Evolutionary conservation across 75 land plant species (phyloP).

Genomic region (Ceratopteris richardii): DNA sequence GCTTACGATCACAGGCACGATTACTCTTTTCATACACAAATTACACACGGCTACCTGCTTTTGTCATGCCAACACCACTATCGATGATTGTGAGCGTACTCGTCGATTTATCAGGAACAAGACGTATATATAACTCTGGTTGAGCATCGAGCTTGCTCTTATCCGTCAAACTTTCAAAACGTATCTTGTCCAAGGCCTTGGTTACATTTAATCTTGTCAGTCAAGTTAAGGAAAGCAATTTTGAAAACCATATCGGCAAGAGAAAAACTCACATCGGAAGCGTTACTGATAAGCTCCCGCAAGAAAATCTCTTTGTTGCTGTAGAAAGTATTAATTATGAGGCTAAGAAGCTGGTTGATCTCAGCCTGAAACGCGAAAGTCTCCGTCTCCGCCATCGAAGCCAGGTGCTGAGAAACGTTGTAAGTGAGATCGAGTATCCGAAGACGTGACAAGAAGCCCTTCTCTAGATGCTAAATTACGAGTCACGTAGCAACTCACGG

Average conservation of each 20-base stretch:
- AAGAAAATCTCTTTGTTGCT: slow-evolving; percentile 34
- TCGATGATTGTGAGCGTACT: slow-evolving; percentile 57
- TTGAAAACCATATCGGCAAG: neutral
- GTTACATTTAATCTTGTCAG: neutral
- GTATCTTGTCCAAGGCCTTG: slow-evolving; percentile 61
- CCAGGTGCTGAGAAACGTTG: too few relatives aligned
- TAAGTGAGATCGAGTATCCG: too few relatives aligned
- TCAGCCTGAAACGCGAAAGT: slow-evolving; percentile 32
- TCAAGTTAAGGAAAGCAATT: neutral
- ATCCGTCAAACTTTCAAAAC: slow-evolving; percentile 62
- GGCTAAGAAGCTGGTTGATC: slow-evolving; percentile 28
- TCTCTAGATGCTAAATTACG: too few relatives aligned
- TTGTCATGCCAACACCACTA: slow-evolving; percentile 69
- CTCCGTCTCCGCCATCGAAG: slow-evolving; percentile 20
- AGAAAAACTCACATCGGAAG: slow-evolving; percentile 23
- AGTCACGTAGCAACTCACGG: too few relatives aligned
- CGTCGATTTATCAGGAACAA: slow-evolving; percentile 62
- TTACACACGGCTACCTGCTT: slow-evolving; percentile 45
- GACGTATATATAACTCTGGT: slow-evolving; percentile 60
- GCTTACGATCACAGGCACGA: too few relatives aligned
- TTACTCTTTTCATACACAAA: too few relatives aligned
- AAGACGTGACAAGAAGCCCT: too few relatives aligned
- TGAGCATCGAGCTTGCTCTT: slow-evolving; percentile 65
- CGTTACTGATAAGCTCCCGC: slow-evolving; percentile 27
- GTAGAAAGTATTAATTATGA: slow-evolving; percentile 27